These are phyloP conservation scores for Arthroderma sp. DNA, from an alignment of 2,329 filamentous ascomycete genomes.

Conservation along the genomic window DNA sequence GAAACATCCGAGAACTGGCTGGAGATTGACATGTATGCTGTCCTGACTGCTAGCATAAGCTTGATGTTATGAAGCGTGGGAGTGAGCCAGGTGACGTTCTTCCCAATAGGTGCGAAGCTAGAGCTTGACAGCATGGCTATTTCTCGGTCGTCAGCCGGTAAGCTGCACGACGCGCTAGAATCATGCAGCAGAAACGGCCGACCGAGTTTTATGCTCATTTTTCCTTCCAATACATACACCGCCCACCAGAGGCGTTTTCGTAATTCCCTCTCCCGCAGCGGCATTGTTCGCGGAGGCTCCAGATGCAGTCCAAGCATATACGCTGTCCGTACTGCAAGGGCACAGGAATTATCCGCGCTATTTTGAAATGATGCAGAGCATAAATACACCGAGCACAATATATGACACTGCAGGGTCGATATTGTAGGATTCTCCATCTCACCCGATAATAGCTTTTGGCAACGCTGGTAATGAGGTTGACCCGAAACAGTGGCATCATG, in stretches of 20 bases:
- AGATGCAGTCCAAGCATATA: constrained; percentile 38
- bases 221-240: constrained; percentile 37
- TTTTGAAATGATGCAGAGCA: constrained; percentile 38
- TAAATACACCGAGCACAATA: constrained; percentile 35
- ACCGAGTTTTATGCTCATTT: constrained; percentile 36
- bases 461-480: constrained; percentile 36
- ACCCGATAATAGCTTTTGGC: constrained; percentile 31
- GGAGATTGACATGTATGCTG: constrained; percentile 18
- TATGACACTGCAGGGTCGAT: constrained; percentile 36
- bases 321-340: constrained; percentile 33
- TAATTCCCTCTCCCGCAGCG: constrained; percentile 28
- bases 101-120: constrained; percentile 20
- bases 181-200: constrained; percentile 29
- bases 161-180: constrained; percentile 21
- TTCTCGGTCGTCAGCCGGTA: constrained; percentile 27
- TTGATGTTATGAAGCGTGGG: constrained; percentile 24
- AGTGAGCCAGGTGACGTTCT: constrained; percentile 28
- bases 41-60: constrained; percentile 21
- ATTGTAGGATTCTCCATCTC: constrained; percentile 38
- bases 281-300: constrained; percentile 28
- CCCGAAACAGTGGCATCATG: constrained; percentile 33
- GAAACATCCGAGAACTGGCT: no score
- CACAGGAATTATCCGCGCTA: constrained; percentile 31
- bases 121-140: constrained; percentile 19
- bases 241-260: constrained; percentile 42